Evolutionary conservation across 2,329 filamentous ascomycete genomes (phyloP), one percentile per base, ranked within the genome.

Genomic region (Sporothrix curviconia): DNA sequence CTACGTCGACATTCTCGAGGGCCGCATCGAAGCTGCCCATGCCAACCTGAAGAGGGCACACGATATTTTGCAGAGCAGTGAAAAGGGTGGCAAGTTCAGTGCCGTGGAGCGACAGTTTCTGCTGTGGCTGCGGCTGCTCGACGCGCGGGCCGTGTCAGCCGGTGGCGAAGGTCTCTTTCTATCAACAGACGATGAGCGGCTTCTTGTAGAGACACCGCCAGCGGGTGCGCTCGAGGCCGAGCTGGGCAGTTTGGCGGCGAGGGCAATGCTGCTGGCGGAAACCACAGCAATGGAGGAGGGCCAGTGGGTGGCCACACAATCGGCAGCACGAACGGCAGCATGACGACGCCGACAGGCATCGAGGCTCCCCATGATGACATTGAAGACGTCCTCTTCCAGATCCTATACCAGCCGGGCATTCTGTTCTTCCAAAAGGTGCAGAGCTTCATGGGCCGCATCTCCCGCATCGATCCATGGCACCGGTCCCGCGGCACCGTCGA

Each of bases 371-470:
- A 72, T 22, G 64, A 67, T 11, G 73, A 75, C 50, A 73, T 73
- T 12, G 76, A 80, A 50, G 77, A 81, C 40, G 74, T 78, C 1
- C 67, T 83, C 0, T 81, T 81, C 59, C 77, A 81, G 59, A 72
- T 78, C 0, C 66, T 82, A 3, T 81, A 80, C 60, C 76, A 79
- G n/a, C 79, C 78, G 0, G 78, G 78, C 0, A 75, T 81, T 19
- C 69, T 78, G 3, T 83, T 83, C 65, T 83, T 79, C 61, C 79
- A 82, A 56, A 79, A 81, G 59, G 77, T 82, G 0, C 79, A 80
- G 64, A 78, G 75, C 34, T 81, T 82, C 64, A 80, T 81, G 69
- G 79, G 79, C 2, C 72, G 78, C 5, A 81, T 82, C 49, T 78
- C 79, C 7, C 74, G 76, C 56, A 81, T 82, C 55, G 78, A 82